phyloP scores from a whole-genome alignment of 768 basidiomycete species.

The Lyophyllum semitale region DNA sequence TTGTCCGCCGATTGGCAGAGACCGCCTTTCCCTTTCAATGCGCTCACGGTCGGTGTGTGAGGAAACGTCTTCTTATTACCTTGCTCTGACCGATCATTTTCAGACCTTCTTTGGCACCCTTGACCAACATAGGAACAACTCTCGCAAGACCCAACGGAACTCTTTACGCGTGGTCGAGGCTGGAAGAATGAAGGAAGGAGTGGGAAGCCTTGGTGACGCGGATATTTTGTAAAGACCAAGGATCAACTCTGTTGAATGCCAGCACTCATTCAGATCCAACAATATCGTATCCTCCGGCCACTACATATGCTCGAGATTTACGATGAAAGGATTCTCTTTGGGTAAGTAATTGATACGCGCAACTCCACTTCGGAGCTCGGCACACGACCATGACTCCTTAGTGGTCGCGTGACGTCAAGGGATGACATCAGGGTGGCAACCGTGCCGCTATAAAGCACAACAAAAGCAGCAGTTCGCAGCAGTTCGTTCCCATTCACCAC shows the following conservation, averaged over 20 bases:
- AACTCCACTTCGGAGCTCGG: neutral
- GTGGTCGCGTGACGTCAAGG: slow-evolving; percentile 31
- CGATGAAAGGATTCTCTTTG: too few species aligned
- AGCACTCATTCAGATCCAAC: too few species aligned
- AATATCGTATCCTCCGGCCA: too few species aligned
- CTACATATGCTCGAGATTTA: too few species aligned
- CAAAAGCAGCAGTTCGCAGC: neutral
- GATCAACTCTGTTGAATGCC: too few species aligned
- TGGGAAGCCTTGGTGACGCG: neutral
- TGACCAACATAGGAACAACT: slow-evolving; percentile 26
- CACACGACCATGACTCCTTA: neutral
- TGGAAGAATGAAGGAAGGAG: slow-evolving; percentile 7
- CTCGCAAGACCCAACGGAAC: neutral
- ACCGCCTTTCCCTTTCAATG: slow-evolving; percentile 93
- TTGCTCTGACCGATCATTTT: neutral
- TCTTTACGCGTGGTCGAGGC: slow-evolving; percentile 12
- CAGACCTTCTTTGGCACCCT: slow-evolving; percentile 45
- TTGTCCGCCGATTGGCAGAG: slow-evolving; percentile 67
- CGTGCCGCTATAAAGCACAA: slow-evolving; percentile 15
- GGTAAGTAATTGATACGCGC: too few species aligned
- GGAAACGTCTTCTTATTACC: slow-evolving; percentile 3
- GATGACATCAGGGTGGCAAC: slow-evolving; percentile 24
- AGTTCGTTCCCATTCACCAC: neutral
- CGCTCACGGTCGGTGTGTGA: slow-evolving; percentile 86
- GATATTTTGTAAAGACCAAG: too few species aligned